phyloP scores from a whole-genome alignment of 805 yeast species.

The Yarrowia phangngaensis region DNA sequence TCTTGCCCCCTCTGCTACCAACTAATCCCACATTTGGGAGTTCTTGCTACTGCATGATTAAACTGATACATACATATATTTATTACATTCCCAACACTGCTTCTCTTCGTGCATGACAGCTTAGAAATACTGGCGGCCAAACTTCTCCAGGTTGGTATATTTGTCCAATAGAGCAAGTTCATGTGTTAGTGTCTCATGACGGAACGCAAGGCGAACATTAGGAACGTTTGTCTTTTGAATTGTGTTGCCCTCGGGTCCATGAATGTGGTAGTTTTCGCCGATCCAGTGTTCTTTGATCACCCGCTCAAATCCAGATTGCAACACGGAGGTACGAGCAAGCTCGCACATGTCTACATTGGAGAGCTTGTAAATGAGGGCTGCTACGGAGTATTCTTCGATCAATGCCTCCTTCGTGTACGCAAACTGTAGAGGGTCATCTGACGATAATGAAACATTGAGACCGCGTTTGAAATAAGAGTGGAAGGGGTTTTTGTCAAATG shows the following conservation, averaged over 20 bases:
- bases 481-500: conserved; percentile 97
- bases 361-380: conserved; percentile 93
- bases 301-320: conserved; percentile 91
- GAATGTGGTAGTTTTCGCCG: conserved; percentile 53
- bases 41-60: too few species aligned
- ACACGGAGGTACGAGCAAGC: conserved; percentile 85
- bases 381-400: conserved; percentile 96
- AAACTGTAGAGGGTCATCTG: conserved; percentile 97
- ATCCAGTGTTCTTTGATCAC: conserved; percentile 87
- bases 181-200: conserved; percentile 78
- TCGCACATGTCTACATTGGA: conserved; percentile 97
- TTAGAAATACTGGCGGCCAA: too few species aligned
- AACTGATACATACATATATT: conserved; percentile 22
- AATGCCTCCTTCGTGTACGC: conserved; percentile 95
- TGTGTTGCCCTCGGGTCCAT: conserved; percentile 77
- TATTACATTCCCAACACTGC: conserved; percentile 20
- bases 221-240: conserved; percentile 96
- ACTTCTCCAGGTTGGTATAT: conserved; percentile 32
- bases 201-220: conserved; percentile 73
- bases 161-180: conserved; percentile 48
- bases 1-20: conserved; percentile 9
- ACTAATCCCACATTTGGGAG: conserved; percentile 6
- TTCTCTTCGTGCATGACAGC: too few species aligned
- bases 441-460: conserved; percentile 85
- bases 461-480: conserved; percentile 88